These are phyloP conservation scores for Sporothrix curviconia DNA, from an alignment of 2,329 filamentous ascomycete species.

Conservation along the genomic window DNA sequence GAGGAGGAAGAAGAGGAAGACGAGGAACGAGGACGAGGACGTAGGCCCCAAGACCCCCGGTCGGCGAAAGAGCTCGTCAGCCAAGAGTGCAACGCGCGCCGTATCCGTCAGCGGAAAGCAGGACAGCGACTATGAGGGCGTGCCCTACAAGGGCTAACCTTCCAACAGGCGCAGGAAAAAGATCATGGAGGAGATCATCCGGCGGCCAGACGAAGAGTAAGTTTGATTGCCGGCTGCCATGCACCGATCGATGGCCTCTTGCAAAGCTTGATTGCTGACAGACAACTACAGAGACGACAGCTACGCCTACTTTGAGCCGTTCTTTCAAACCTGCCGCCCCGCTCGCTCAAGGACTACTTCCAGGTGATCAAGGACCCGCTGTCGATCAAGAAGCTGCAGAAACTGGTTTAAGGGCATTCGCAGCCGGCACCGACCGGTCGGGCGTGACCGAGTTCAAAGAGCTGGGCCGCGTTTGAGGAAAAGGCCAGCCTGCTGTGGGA, in stretches of 20 bases:
- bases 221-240: not conserved
- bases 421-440: constrained; percentile 58
- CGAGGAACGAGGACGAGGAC: constrained; percentile 26
- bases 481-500: constrained; percentile 76
- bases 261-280: not conserved
- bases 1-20: constrained; percentile 22
- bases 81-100: constrained; percentile 5
- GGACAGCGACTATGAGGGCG: constrained; percentile 48
- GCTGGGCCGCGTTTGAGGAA: constrained; percentile 75
- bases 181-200: constrained; percentile 68
- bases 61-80: constrained; percentile 20
- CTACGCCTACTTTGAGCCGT: constrained; percentile 64
- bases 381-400: constrained; percentile 70
- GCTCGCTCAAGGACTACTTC: constrained; percentile 78
- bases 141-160: constrained; percentile 63
- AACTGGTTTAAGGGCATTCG: constrained; percentile 67
- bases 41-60: constrained; percentile 14
- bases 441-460: constrained; percentile 65
- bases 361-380: constrained; percentile 73
- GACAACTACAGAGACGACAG: constrained; percentile 44
- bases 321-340: constrained; percentile 70
- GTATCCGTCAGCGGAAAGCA: constrained; percentile 25
- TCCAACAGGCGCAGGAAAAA: constrained; percentile 84
- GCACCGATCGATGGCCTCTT: too few relatives aligned
- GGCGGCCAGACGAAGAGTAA: constrained; percentile 59